Base-by-base conservation (phyloP, 2,329 filamentous ascomycete species). In the Laburnicola sp. region DNA sequence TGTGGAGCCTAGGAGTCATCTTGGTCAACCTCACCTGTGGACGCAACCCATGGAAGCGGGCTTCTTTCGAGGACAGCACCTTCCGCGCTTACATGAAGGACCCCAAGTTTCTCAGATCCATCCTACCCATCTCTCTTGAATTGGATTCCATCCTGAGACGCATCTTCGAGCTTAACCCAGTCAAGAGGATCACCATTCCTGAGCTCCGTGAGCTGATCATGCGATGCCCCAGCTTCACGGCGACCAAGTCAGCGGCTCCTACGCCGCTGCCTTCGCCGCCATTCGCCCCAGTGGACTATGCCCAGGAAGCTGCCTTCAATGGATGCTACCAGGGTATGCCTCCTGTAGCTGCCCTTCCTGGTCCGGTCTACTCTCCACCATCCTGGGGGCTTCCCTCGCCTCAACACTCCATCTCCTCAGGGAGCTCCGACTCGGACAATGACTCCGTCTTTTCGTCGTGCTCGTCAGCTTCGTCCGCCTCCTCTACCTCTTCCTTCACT, bases 1-100 rank as follows among this genome's bases (percentile, higher is more conserved):
- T 97, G 64, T 99, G 94, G 94, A 93, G 89, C 68, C 83, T 99
- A n/a, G 94, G 94, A 62, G 93, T 99, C 46, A 96, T 99, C 71
- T 82, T 99, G 54, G 91, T 99, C 65, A 99, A 99, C 79, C 81
- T 99, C 62, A 96, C 91, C 45, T 99, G 94, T 77, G 94, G 94
- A 70, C 91, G 94, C 73, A 99, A 99, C 76, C 94, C 94, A 53
- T 99, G 94, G 94, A 97, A 97, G 78, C 88, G 94, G 72, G 94
- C 94, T 56, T 96, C 91, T 9, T 80, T 85, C 63, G 91, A 96
- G 73, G 94, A 99, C 75, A 91, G 91, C 58, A 97, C 94, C 39
- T 99, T 97, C 82, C 85, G 88, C 67, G 92, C 92, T 48, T 97
- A 89, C 76, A 83, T 89, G 63, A 87, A 87, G 78, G 91, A 91